A percentile compares a stretch with the other conserved stretches of the same genome.
phyloP scores from a whole-genome alignment of 176 grass and related monocot genomes.

The Bromus sterilis region DNA sequence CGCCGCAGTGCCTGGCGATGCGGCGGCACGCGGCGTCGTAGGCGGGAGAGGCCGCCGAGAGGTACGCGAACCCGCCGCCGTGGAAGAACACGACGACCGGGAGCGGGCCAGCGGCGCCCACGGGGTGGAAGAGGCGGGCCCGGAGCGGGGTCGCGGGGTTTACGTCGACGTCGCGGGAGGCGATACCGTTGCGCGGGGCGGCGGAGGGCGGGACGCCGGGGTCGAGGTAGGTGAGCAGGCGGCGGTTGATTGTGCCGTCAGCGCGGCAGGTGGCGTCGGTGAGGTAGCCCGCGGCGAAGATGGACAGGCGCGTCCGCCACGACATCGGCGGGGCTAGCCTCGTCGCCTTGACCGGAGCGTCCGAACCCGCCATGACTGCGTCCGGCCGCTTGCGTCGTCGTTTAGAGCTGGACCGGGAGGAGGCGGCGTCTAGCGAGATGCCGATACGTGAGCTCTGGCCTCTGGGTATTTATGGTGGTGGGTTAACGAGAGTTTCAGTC shows the following conservation, averaged over 20 bases:
- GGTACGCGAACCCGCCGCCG: slow-evolving; percentile 79
- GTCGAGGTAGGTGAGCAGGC: slow-evolving; percentile 38
- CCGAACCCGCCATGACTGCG: neutral
- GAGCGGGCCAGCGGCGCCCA: neutral
- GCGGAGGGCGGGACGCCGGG: slow-evolving; percentile 20
- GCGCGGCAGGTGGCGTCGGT: slow-evolving; percentile 43
- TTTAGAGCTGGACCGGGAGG: neutral
- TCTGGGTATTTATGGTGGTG: neutral
- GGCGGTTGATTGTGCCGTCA: slow-evolving; percentile 69
- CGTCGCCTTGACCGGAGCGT: neutral
- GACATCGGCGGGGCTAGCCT: slow-evolving; percentile 47
- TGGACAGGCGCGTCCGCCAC: slow-evolving; percentile 33
- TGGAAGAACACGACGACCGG: slow-evolving; percentile 81
- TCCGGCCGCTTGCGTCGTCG: neutral
- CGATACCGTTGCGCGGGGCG: slow-evolving; percentile 36
- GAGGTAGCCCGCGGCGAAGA: slow-evolving; percentile 9
- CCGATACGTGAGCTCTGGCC: neutral
- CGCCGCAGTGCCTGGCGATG: slow-evolving; percentile 26
- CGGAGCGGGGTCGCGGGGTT: slow-evolving; percentile 24
- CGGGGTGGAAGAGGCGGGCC: slow-evolving; percentile 48
- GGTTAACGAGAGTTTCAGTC: neutral
- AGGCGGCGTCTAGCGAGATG: neutral
- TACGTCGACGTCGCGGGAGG: slow-evolving; percentile 40
- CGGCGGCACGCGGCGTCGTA: slow-evolving; percentile 63
- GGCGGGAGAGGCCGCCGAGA: slow-evolving; percentile 38